phyloP scores from a whole-genome alignment of 2,329 filamentous ascomycete genomes.

The Ophiostoma montium region DNA sequence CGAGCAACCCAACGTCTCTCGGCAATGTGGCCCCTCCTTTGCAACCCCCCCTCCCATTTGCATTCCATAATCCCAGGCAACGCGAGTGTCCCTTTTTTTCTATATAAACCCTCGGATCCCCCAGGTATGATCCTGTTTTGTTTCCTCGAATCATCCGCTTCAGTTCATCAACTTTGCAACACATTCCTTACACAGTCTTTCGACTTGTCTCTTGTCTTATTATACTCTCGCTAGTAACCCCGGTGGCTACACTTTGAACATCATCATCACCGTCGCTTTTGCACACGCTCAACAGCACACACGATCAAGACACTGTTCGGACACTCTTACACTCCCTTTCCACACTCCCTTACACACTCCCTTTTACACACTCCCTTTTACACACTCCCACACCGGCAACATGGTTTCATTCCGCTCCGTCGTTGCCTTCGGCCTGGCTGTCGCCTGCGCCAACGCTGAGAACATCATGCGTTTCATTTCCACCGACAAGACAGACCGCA shows the following conservation, averaged over 20 bases:
- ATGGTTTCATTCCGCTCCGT: constrained; percentile 6
- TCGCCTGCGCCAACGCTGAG: constrained; percentile 25
- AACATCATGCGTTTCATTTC: constrained; percentile 44
- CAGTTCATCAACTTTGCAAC: not conserved
- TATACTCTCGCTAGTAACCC: not conserved
- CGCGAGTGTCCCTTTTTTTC: too few relatives aligned
- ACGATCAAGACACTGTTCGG: not conserved
- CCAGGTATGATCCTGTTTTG: too few relatives aligned
- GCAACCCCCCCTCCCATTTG: too few relatives aligned
- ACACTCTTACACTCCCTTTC: not conserved
- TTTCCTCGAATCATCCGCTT: not conserved
- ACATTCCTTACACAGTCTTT: not conserved
- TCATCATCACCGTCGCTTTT: not conserved
- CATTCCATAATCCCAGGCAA: too few relatives aligned
- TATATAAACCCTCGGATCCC: too few relatives aligned
- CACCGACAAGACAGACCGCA: constrained; percentile 36
- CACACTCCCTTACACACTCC: not conserved
- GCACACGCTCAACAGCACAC: not conserved
- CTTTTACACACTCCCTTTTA: not conserved
- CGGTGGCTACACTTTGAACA: not conserved
- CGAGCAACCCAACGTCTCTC: too few relatives aligned
- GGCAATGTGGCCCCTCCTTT: too few relatives aligned
- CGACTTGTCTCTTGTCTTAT: too few relatives aligned
- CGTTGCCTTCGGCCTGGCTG: not conserved
- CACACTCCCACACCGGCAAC: not conserved